Evolutionary conservation across 1,139 yeast genomes (phyloP).

Genomic region (Zygosaccharomyces sapae): DNA sequence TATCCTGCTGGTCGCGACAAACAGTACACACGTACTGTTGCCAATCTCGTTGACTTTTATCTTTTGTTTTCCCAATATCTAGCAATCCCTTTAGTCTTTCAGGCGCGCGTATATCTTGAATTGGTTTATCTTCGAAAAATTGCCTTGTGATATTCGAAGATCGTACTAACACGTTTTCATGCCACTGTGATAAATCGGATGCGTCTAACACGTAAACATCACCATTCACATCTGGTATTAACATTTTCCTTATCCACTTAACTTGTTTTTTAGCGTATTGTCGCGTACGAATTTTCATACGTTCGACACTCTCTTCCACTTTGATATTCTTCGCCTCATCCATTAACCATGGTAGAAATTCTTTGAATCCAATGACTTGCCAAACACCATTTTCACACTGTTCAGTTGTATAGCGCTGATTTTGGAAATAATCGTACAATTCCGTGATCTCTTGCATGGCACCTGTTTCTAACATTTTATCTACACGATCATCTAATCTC

Average conservation of each 20-base stretch:
- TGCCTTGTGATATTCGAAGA: constrained; percentile 51
- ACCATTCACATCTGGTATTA: constrained; percentile 69
- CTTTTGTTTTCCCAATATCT: constrained; percentile 22
- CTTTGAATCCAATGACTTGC: constrained; percentile 96
- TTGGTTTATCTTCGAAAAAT: constrained; percentile 37
- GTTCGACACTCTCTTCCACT: constrained; percentile 51
- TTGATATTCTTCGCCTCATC: constrained; percentile 28
- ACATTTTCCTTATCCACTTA: constrained; percentile 81
- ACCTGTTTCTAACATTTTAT: constrained; percentile 67
- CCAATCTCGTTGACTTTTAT: constrained; percentile 46
- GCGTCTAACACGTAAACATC: constrained; percentile 70
- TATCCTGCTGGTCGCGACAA: constrained; percentile 57
- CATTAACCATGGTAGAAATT: constrained; percentile 76
- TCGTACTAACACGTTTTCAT: constrained; percentile 47
- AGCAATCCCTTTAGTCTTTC: constrained; percentile 40
- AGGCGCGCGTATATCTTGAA: constrained; percentile 43
- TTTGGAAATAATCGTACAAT: constrained; percentile 46
- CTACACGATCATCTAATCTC: constrained; percentile 75
- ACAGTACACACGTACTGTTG: constrained; percentile 61
- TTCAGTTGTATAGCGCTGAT: constrained; percentile 27
- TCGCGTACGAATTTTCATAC: constrained; percentile 81
- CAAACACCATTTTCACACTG: constrained; percentile 73
- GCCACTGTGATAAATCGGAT: constrained; percentile 63
- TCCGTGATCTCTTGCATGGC: constrained; percentile 66
- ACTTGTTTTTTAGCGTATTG: constrained; percentile 86